Evolutionary conservation across 2,329 filamentous ascomycete species (phyloP), one percentile per base, ranked within the genome.

Genomic region (Byssochlamys sp.): DNA sequence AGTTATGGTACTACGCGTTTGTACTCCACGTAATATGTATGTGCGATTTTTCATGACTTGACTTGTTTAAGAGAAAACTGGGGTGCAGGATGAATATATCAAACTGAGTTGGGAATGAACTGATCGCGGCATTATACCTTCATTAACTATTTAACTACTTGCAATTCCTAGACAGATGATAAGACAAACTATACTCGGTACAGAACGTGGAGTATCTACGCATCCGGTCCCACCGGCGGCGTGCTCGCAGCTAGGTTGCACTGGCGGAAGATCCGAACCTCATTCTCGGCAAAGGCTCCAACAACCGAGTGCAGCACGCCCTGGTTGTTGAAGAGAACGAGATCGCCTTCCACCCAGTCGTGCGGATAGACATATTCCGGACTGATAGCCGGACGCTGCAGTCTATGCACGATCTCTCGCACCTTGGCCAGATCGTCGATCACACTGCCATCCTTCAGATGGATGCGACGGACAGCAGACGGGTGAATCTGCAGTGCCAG

Each of bases 261-360:
- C 76, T 91, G 88, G 61, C 88, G 76, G 68, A 91, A 91, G 59
- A 91, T 69, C 51, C 88, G 75, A 31, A 90, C 83, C 75, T 91
- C 87, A n/a, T 87, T 81, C 53, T 85, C 81, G 6, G 80, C 79
- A 71, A 91, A 91, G 1, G 85, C 85, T 1, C 88, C 88, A 0
- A 89, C 87, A 1, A 91, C 88, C 2, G 82, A 86, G 70, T 92
- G 88, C 57, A 91, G 69, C 14, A 90, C 78, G 1, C 88, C 88
- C 9, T 87, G 82, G 67, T 91, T 91, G 70, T 91, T 86, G 72
- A 91, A 91, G 27, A 91, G 75, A 0, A 90, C 88, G 58, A 90
- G 73, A 67, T 91, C 88, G 4, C 88, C 88, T 67, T 88, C 84
- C 63, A 86, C 77, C 89, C 88, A 91, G 64, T 91, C 86, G 64